Evolutionary conservation across 2,329 filamentous ascomycete species (phyloP), one percentile per base, ranked within the genome.

Genomic region (Dothidotthia symphoricarpi): DNA sequence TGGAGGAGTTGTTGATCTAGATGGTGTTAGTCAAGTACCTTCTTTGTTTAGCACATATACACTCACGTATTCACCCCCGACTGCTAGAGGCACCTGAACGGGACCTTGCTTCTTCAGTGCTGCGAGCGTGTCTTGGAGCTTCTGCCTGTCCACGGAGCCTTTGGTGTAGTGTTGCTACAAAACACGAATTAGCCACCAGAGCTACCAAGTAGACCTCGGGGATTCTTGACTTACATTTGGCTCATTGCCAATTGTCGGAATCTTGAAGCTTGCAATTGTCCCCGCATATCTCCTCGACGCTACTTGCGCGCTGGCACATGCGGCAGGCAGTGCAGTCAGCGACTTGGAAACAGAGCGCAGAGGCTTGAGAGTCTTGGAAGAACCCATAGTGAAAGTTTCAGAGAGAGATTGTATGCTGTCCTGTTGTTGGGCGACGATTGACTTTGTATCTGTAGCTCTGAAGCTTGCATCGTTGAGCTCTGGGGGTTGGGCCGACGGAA

Each of bases 171-270:
- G 85, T 74, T 94, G 86, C 89, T 96, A 55, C 39, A 39, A 2
- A 37, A 14, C 4, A 10, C 4, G n/a, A n/a, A 6, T 57, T 15
- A 57, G 41, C 27, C 12, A 8, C n/a, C 5, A 25, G n/a, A 10
- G 11, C 9, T 3, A 10, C 8, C 3, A 0, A 27, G 19, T 1
- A n/a, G 0, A 9, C 4, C 3, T 12, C 1, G 1, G n/a, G 16
- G 15, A 25, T 19, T 14, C 5, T 2, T 6, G 25, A 37, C 87
- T 68, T 70, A 95, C 90, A 67, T 96, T 98, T n/a, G 88, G 88
- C 73, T 98, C 93, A 66, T 98, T 98, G 64, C 80, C 75, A 56
- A 96, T 81, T 48, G 82, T 82, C 33, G 93, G 93, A 34, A 90
- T 80, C 74, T 88, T 91, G 78, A 96, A 97, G 45, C 81, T 77